Evolutionary conservation across 1,284 basidiomycete genomes (phyloP).

Genomic region (Apiotrichum laibachii): DNA sequence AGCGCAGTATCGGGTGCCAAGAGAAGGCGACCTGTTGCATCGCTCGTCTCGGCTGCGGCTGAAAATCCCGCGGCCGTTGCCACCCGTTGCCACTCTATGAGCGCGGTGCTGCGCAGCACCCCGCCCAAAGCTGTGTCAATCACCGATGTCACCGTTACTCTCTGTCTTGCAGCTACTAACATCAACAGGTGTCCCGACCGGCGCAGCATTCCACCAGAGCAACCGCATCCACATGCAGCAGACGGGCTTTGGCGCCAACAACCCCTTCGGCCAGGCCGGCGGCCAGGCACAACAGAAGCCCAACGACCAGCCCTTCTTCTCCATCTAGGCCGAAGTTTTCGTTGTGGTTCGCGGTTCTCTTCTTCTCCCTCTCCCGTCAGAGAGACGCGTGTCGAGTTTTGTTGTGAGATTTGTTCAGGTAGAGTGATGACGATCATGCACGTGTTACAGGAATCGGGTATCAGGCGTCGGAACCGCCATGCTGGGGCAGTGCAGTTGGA

Average conservation of each 20-base stretch:
- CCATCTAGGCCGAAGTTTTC: constrained; percentile 55
- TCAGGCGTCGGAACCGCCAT: too few species aligned
- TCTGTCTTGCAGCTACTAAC: constrained; percentile 6
- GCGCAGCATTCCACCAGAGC: constrained; percentile 53
- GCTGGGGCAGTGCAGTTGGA: too few species aligned
- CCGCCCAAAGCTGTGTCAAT: too few species aligned
- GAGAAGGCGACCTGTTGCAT: too few species aligned
- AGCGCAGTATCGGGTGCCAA: constrained; percentile 14
- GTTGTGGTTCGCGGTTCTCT: background rate
- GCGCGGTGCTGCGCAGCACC: background rate
- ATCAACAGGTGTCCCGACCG: constrained; percentile 63
- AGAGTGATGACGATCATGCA: constrained; percentile 7
- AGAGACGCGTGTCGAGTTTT: background rate
- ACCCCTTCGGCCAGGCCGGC: constrained; percentile 62
- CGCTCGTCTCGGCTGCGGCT: background rate
- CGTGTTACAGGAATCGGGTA: background rate
- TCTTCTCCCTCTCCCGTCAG: background rate
- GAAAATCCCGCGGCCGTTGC: background rate
- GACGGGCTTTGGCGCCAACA: constrained; percentile 59
- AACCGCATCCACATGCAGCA: constrained; percentile 61
- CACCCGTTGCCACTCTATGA: background rate
- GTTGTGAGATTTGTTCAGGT: constrained; percentile 5
- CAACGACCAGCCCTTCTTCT: constrained; percentile 79
- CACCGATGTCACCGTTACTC: background rate
- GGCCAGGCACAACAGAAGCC: constrained; percentile 54